These are phyloP conservation scores for Xylariaceae sp. DNA, from an alignment of 2,329 filamentous ascomycete species.

Conservation along the genomic window DNA sequence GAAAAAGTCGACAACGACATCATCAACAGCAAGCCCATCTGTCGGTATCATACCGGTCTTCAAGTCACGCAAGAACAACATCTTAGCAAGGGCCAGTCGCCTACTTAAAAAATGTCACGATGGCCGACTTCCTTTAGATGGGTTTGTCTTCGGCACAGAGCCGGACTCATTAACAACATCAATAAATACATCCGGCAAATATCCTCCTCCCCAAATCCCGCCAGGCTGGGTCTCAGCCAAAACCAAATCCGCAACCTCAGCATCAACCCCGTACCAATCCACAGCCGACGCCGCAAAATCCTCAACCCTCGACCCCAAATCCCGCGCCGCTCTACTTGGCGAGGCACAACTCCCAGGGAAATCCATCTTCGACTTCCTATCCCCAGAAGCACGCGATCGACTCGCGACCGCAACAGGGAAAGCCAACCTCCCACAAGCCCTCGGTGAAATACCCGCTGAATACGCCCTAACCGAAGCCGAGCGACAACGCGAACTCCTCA, in stretches of 20 bases:
- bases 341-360: slow-evolving; percentile 82
- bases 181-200: slow-evolving; percentile 43
- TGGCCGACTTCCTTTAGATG: slow-evolving; percentile 73
- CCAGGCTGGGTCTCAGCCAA: slow-evolving; percentile 70
- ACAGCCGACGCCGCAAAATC: slow-evolving; percentile 69
- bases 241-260: slow-evolving; percentile 32
- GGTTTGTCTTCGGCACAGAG: slow-evolving; percentile 69
- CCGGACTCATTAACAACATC: slow-evolving; percentile 47
- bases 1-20: slow-evolving; percentile 51
- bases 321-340: slow-evolving; percentile 76
- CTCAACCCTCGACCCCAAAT: slow-evolving; percentile 71
- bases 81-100: slow-evolving; percentile 36
- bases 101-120: slow-evolving; percentile 74
- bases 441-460: slow-evolving; percentile 69
- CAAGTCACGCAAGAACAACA: slow-evolving; percentile 61
- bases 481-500: slow-evolving; percentile 55
- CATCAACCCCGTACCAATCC: slow-evolving; percentile 17
- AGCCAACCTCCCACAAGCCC: slow-evolving; percentile 70
- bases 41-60: slow-evolving; percentile 70
- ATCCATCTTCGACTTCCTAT: slow-evolving; percentile 92
- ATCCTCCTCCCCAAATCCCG: slow-evolving; percentile 67
- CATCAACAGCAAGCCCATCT: slow-evolving; percentile 60
- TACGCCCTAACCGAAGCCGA: slow-evolving; percentile 64
- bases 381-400: slow-evolving; percentile 71
- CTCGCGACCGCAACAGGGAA: slow-evolving; percentile 75